A percentile compares a stretch with the other conserved stretches of the same genome.
These are phyloP conservation scores for Nicotiana noctiflora DNA, from an alignment of 257 asterid species.

Conservation along the genomic window DNA sequence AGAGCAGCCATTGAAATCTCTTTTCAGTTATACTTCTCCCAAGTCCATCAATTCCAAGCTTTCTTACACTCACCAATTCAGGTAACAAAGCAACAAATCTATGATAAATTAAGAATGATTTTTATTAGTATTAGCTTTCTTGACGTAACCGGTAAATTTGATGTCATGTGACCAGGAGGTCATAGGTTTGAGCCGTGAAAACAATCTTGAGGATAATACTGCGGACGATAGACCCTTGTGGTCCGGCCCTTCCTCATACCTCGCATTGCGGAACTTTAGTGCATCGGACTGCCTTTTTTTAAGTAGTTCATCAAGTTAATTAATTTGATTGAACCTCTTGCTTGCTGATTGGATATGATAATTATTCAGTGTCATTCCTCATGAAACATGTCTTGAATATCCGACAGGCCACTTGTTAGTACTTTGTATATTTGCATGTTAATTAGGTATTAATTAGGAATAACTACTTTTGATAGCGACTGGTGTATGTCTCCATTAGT, in stretches of 20 bases:
- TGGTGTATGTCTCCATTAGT: neutral
- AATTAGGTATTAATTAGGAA: neutral
- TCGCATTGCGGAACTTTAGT: too few relatives aligned
- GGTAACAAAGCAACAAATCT: conserved; percentile 25
- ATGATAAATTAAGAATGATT: neutral
- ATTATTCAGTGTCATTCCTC: neutral
- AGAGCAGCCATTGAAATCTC: conserved; percentile 30
- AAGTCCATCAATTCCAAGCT: conserved; percentile 56
- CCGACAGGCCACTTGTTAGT: neutral
- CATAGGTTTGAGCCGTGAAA: too few relatives aligned
- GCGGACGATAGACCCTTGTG: too few relatives aligned
- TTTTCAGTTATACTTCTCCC: conserved; percentile 32
- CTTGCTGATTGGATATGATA: neutral
- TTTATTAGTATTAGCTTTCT: neutral
- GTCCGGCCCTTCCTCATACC: too few relatives aligned
- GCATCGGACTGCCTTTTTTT: too few relatives aligned
- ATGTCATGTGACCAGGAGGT: too few relatives aligned
- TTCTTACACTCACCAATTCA: conserved; percentile 55
- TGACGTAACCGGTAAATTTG: too few relatives aligned
- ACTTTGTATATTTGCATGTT: neutral
- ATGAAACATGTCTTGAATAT: neutral
- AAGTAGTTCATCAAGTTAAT: neutral
- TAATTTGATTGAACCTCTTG: neutral
- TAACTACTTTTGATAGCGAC: neutral
- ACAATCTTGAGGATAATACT: too few relatives aligned